Conservation (phyloP, 164 flowering plant species). For the Vitis amurensis region DNA sequence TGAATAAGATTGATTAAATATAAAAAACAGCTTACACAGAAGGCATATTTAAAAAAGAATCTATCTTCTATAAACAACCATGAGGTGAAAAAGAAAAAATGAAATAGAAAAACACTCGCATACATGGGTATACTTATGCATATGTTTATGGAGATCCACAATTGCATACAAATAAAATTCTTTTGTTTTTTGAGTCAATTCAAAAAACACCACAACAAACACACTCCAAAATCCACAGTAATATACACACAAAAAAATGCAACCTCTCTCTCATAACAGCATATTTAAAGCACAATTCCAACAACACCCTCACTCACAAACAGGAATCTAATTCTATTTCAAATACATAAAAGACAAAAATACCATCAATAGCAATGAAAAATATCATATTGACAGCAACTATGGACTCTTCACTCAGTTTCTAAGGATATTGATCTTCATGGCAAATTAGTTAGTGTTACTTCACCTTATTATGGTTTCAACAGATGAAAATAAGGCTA, state of each 20-base stretch:
- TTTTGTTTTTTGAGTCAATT: too few relatives aligned
- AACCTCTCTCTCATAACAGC: not conserved
- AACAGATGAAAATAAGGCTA: not conserved
- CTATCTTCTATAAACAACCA: not conserved
- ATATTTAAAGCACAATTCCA: not conserved
- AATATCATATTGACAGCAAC: not conserved
- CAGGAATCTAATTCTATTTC: not conserved
- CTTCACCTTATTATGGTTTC: not conserved
- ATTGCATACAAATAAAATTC: too few relatives aligned
- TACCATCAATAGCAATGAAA: not conserved
- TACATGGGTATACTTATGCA: too few relatives aligned
- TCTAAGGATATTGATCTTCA: not conserved
- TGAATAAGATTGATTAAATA: conserved; percentile 14
- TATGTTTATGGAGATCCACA: too few relatives aligned
- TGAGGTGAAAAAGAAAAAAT: too few relatives aligned
- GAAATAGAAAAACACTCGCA: too few relatives aligned
- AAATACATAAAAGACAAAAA: not conserved
- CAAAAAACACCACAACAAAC: too few relatives aligned
- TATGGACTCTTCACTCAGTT: not conserved
- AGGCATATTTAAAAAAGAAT: not conserved
- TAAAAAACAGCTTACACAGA: not conserved
- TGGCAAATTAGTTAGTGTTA: not conserved
- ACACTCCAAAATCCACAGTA: too few relatives aligned
- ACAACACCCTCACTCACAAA: not conserved
- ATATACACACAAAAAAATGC: not conserved